Evolutionary conservation across 768 basidiomycete species (phyloP).

Genomic region (Xanthoconium stramineum): DNA sequence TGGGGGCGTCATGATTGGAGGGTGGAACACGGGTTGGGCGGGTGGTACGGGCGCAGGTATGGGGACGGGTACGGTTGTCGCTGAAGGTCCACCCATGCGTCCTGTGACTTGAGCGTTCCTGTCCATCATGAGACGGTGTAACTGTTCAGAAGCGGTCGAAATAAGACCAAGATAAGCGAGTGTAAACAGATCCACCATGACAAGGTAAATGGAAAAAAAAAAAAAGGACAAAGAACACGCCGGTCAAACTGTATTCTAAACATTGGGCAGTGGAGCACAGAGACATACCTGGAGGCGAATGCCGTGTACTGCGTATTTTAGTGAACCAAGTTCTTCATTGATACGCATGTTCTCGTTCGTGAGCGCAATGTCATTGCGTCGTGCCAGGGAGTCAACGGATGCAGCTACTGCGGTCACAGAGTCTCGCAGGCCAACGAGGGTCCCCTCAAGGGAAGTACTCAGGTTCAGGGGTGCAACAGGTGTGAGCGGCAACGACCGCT

Average conservation of each 20-base stretch:
- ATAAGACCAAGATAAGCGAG: constrained; percentile 15
- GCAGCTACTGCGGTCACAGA: constrained; percentile 58
- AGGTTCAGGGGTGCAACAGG: constrained; percentile 61
- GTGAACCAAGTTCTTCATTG: constrained; percentile 68
- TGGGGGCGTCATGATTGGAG: constrained; percentile 30
- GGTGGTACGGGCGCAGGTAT: constrained; percentile 21
- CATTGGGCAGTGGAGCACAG: neutral
- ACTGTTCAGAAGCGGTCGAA: constrained; percentile 30
- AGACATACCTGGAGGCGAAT: constrained; percentile 70
- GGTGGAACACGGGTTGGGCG: constrained; percentile 24
- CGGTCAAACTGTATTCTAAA: constrained; percentile 1
- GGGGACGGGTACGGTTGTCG: constrained; percentile 16
- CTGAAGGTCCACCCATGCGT: constrained; percentile 30
- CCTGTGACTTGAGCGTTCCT: constrained; percentile 59
- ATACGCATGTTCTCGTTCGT: constrained; percentile 69
- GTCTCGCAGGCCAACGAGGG: constrained; percentile 54
- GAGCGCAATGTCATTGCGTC: constrained; percentile 62
- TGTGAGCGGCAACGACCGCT: constrained; percentile 29
- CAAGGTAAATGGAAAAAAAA: constrained; percentile 7
- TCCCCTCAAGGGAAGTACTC: constrained; percentile 59
- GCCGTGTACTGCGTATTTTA: constrained; percentile 70
- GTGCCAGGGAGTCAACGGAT: constrained; percentile 57
- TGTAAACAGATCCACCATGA: constrained; percentile 3
- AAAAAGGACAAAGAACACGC: constrained; percentile 4
- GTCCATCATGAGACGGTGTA: constrained; percentile 76